A percentile compares a stretch with the other conserved stretches of the same genome.
phyloP scores from a whole-genome alignment of 768 basidiomycete species.

The Xerocomellus intermedius region DNA sequence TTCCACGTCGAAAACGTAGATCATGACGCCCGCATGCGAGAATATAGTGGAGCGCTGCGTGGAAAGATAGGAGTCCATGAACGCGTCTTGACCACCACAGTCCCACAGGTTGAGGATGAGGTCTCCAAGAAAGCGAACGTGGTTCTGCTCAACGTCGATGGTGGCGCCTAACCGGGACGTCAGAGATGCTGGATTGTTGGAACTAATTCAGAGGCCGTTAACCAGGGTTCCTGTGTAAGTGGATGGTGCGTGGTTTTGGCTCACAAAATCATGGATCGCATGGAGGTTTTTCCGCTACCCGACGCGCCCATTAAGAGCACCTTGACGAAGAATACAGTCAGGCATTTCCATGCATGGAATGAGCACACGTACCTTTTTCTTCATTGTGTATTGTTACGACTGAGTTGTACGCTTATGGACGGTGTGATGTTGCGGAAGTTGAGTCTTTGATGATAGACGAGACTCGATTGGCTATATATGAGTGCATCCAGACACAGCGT shows the following conservation, averaged over 20 bases:
- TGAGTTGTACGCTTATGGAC: neutral
- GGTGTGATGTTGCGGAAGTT: neutral
- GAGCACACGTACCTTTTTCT: conserved; percentile 30
- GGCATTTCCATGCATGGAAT: neutral
- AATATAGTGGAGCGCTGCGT: conserved; percentile 93
- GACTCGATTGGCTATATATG: too few relatives aligned
- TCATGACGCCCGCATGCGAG: conserved; percentile 93
- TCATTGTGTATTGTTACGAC: conserved; percentile 20
- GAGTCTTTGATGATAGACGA: too few relatives aligned
- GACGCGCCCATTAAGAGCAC: conserved; percentile 98
- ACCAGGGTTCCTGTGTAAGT: conserved; percentile 3
- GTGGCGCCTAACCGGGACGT: conserved; percentile 93
- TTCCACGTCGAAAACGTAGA: conserved; percentile 98
- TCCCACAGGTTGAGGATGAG: conserved; percentile 98
- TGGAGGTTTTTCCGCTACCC: conserved; percentile 93
- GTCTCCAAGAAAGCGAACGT: conserved; percentile 95
- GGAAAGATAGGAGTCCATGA: conserved; percentile 96
- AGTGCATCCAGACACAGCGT: neutral
- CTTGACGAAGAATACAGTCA: conserved; percentile 38
- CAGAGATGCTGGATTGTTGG: conserved; percentile 90
- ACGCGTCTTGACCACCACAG: conserved; percentile 96
- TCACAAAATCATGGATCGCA: conserved; percentile 99
- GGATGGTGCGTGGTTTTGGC: conserved; percentile 28
- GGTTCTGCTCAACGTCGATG: conserved; percentile 96
- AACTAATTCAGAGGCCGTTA: conserved; percentile 45